Base-by-base conservation (phyloP, 441 rosid genomes). In the Mallotus repandus region DNA sequence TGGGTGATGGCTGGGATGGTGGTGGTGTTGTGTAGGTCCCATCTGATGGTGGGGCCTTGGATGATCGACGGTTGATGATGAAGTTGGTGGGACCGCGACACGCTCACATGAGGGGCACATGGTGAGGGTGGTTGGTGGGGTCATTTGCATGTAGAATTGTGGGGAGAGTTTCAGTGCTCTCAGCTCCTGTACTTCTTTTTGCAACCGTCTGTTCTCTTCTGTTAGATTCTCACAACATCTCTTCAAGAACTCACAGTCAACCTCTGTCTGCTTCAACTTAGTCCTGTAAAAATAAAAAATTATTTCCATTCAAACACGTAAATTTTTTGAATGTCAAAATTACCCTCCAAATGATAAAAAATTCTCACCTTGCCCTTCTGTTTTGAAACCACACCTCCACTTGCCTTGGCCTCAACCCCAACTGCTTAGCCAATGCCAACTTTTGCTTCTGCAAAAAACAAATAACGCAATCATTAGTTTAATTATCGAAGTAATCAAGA, bases 351-450 rank as follows among this genome's bases (percentile, higher is more conserved):
- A 57, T 32, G 14, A 63, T 7, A 16, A 0, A 21, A 5, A 43
- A 65, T 4, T 59, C 89, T 83, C 69, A 93, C 99, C 98, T 91
- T 64, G 99, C 99, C 84, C 99, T 83, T 76, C 99, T 81, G 89
- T 96, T 96, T 78, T 96, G 99, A 81, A 96, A 96, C 99, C 99
- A 96, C 63, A 96, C 99, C 82, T 96, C 99, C 61, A 96, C 97
- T 75, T 96, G 99, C 74, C 99, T 84, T 0, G 98, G 86, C 63
- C 89, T 81, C 69, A 96, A 85, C 11, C 98, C 96, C 67, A 96
- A 81, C 82, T 91, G 96, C 86, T 89, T 88, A 22, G 98, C 97
- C 89, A 96, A 78, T 0, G 91, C 96, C 84, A 81, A 21, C 79
- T 93, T 96, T 71, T 93, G 98, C 78, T 88, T 93, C 99, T 95